phyloP scores from a whole-genome alignment of 768 basidiomycete species.

The Lentinula boryana region DNA sequence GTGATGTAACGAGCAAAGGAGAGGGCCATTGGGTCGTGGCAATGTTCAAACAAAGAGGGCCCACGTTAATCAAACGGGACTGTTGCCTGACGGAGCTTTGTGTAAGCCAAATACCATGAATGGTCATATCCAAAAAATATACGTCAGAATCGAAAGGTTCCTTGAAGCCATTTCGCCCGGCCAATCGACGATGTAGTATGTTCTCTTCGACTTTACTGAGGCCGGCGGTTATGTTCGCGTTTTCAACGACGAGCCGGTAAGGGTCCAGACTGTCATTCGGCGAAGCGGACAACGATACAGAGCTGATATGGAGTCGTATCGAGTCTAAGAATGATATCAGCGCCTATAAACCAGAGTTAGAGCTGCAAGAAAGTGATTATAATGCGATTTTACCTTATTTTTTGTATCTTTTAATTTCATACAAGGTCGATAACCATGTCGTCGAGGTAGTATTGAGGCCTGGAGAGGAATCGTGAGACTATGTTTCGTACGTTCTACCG shows the following conservation, averaged over 20 bases:
- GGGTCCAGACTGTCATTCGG: slow-evolving; percentile 25
- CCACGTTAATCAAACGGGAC: slow-evolving; percentile 38
- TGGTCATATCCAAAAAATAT: slow-evolving; percentile 38
- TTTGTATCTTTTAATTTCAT: slow-evolving; percentile 32
- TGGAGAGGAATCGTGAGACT: slow-evolving; percentile 13
- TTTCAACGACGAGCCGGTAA: slow-evolving; percentile 38
- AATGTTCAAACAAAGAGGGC: slow-evolving; percentile 29
- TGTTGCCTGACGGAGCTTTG: slow-evolving; percentile 28
- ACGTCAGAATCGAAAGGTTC: slow-evolving; percentile 39
- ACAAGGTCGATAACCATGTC: slow-evolving; percentile 30
- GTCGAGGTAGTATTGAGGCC: slow-evolving; percentile 44
- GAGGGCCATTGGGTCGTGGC: slow-evolving; percentile 58
- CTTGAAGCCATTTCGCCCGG: slow-evolving; percentile 35
- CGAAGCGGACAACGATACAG: slow-evolving; percentile 34
- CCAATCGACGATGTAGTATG: slow-evolving; percentile 42
- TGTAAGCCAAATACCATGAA: slow-evolving; percentile 40
- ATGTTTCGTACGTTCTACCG: not conserved
- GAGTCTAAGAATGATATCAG: slow-evolving; percentile 38
- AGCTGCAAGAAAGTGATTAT: not conserved
- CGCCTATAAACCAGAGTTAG: slow-evolving; percentile 25
- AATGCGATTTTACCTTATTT: slow-evolving; percentile 27
- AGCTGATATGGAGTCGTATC: slow-evolving; percentile 37
- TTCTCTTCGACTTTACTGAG: slow-evolving; percentile 42
- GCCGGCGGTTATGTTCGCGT: slow-evolving; percentile 32
- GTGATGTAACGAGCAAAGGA: slow-evolving; percentile 42